A percentile compares a stretch with the other conserved stretches of the same genome.
These are phyloP conservation scores for Brassica incana DNA, from an alignment of 345 rosid genomes.

Conservation along the genomic window DNA sequence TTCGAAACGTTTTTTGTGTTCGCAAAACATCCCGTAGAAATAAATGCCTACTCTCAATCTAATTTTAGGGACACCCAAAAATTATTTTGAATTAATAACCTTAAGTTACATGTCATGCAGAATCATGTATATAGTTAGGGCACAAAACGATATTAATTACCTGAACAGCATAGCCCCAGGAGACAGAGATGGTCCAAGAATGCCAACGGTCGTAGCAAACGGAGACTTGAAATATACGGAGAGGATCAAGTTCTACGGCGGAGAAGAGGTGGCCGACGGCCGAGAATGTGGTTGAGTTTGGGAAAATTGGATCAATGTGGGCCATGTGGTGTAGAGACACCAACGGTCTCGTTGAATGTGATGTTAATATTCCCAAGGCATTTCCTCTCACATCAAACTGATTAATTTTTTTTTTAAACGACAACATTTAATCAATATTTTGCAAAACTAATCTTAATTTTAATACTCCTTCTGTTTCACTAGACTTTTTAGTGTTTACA, in stretches of 20 bases:
- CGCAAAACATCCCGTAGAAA: constrained; percentile 49
- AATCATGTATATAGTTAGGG: neutral
- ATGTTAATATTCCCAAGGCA: constrained; percentile 63
- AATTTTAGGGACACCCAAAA: neutral
- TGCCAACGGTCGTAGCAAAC: constrained; percentile 78
- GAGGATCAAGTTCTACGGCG: constrained; percentile 60
- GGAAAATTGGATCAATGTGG: constrained; percentile 67
- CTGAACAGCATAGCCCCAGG: constrained; percentile 89
- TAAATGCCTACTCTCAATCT: constrained; percentile 43
- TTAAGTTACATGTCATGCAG: neutral
- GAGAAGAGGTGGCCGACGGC: constrained; percentile 55
- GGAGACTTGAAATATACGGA: constrained; percentile 65
- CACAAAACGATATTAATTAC: constrained; percentile 24
- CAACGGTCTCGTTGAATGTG: constrained; percentile 74
- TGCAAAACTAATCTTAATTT: neutral
- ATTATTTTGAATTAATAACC: neutral
- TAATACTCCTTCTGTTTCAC: too few species aligned
- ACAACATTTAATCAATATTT: neutral
- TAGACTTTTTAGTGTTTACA: neutral
- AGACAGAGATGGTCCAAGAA: constrained; percentile 76
- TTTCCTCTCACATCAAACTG: constrained; percentile 72
- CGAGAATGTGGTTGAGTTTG: constrained; percentile 50
- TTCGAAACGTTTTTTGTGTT: constrained; percentile 62
- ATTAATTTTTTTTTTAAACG: neutral
- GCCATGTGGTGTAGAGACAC: constrained; percentile 80